Percentiles rank a stretch among this genome's conserved stretches.
phyloP scores from a whole-genome alignment of 2,329 filamentous ascomycete genomes.

The Alternaria longipes region DNA sequence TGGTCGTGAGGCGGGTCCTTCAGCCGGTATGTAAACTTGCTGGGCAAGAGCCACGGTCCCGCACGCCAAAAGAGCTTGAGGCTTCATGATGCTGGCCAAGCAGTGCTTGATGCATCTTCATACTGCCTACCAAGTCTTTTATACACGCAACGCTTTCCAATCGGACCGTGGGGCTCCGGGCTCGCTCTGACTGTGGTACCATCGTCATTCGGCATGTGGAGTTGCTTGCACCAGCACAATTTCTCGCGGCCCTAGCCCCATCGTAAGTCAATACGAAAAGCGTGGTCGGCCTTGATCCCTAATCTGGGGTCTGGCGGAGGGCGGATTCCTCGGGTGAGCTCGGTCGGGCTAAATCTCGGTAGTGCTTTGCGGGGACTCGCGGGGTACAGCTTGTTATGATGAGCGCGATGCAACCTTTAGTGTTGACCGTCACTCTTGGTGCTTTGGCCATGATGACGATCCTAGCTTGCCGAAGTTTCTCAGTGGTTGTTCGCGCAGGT shows the following conservation, averaged over 20 bases:
- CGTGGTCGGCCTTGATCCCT: background rate
- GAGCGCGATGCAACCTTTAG: background rate
- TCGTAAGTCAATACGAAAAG: background rate
- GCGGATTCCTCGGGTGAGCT: background rate
- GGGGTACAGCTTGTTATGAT: conserved; percentile 4
- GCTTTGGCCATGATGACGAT: background rate
- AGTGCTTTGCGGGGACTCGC: conserved; percentile 6
- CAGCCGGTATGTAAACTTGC: conserved; percentile 47
- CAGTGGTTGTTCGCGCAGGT: background rate
- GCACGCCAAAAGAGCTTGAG: conserved; percentile 15
- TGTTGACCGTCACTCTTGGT: background rate
- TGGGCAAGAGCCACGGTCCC: conserved; percentile 35
- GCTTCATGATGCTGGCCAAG: conserved; percentile 22
- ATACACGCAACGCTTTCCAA: background rate
- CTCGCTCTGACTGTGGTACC: background rate
- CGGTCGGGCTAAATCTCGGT: conserved; percentile 8
- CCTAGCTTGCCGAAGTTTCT: background rate
- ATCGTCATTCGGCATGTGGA: conserved; percentile 6
- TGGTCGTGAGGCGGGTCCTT: conserved; percentile 39
- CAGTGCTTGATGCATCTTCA: background rate
- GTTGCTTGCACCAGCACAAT: background rate
- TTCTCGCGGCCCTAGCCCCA: background rate
- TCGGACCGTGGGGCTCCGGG: background rate
- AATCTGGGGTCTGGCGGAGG: background rate
- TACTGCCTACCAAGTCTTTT: background rate